Base-by-base conservation (phyloP, 1,284 basidiomycete species). In the Gymnopus androsaceus region DNA sequence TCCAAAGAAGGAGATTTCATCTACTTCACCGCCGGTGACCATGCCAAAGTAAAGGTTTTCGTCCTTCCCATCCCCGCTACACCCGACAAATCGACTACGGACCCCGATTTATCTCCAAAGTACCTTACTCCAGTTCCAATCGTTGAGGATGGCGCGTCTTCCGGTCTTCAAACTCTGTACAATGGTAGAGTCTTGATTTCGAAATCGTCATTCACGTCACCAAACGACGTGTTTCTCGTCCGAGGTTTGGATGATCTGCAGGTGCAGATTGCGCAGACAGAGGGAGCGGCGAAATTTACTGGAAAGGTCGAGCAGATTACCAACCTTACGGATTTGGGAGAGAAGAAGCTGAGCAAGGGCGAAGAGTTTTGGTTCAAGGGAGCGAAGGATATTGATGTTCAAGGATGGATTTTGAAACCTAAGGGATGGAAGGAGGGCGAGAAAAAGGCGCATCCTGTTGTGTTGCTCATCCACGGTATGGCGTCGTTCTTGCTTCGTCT, bases 321-420 rank as follows among this genome's bases (percentile, higher is more conserved):
- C 3, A 68, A 73, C 36, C 82, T 95, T 64, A 82, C 76, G 3
- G 77, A 75, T 1, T 73, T 96, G 31, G 73, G 81, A 55, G 79
- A 72, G 1, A 86, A 87, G 67, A 61, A 71, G 11, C 74, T 95
- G 36, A 73, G 74, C 51, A 63, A 68, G 6, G 89, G 87, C 5
- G 87, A 95, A 65, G 84, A 90, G 56, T 88, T 96, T 66, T 94
- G 87, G 85, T 96, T 95, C 74, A 80, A 84, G 54, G 94, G 94
- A 11, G 90, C 88, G 3, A 74, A 82, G 63, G 82, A 78, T 12
- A 82, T 80, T 64, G 69, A 80, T 45, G 85, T 96, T 19, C 93
- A 95, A 56, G 92, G 92, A 0, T 96, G 88, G 88, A 74, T 84
- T 15, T 61, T 94, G 58, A 92, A 87, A 63, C 95, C 94, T 9